Conservation (phyloP, 2,329 filamentous ascomycete species). For the Calonectria pseudoturangicola region DNA sequence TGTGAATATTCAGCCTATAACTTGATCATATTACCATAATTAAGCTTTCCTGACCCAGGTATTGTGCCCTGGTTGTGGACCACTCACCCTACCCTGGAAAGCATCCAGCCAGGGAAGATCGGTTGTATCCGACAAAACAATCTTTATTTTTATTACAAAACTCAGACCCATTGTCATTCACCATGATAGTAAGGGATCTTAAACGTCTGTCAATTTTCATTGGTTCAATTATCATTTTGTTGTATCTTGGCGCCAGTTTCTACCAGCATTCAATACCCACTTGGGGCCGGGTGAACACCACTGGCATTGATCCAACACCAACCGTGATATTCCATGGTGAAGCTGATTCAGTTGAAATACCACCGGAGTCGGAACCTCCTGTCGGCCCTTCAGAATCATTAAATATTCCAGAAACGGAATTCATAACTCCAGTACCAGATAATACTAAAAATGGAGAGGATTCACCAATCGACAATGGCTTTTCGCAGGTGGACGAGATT, state of each 20-base stretch:
- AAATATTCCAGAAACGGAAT: not conserved
- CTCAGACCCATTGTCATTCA: constrained; percentile 8
- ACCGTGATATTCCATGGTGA: constrained; percentile 24
- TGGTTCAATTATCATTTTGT: constrained; percentile 55
- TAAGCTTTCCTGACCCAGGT: not conserved
- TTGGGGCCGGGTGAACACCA: constrained; percentile 18
- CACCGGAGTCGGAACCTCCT: not conserved
- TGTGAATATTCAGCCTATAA: not conserved
- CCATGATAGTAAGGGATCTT: constrained; percentile 59
- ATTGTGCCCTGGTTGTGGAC: not conserved
- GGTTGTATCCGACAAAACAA: not conserved
- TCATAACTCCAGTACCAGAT: not conserved
- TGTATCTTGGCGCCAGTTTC: constrained; percentile 54
- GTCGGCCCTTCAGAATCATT: not conserved
- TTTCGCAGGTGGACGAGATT: constrained; percentile 26
- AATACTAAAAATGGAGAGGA: not conserved
- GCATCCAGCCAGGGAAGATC: not conserved
- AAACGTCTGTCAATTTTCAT: constrained; percentile 57
- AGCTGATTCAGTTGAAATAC: constrained; percentile 2
- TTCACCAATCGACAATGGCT: not conserved
- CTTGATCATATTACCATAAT: not conserved
- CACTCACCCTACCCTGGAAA: not conserved
- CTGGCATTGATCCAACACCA: constrained; percentile 37
- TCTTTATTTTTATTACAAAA: not conserved
- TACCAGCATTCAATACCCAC: constrained; percentile 40